Evolutionary conservation across 2,329 filamentous ascomycete species (phyloP), one percentile per base, ranked within the genome.

Genomic region (Alternaria rosae): DNA sequence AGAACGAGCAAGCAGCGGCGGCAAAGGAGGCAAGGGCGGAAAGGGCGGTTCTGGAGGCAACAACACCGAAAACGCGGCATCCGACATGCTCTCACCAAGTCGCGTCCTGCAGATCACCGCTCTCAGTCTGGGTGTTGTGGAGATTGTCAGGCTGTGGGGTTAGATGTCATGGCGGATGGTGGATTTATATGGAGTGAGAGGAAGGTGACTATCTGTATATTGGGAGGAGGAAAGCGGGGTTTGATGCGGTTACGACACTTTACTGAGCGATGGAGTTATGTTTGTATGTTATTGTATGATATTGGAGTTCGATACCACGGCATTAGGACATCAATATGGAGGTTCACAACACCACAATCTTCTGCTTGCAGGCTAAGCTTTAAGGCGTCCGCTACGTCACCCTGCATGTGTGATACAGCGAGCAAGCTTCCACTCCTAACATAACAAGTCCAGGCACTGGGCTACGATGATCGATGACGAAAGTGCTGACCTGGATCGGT

Each of bases 81-180:
- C 72, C 7, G 62, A 57, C 8, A 59, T 62, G 11, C 23, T 73
- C 3, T 57, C 65, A 5, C 67, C 74, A 15, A 76, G 60, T 57
- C 69, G 59, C 28, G 56, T 61, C 3, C 60, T 78, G 12, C 65
- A 76, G 44, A 57, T 73, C 4, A 69, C 68, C 50, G 73, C 70
- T 3, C 26, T 78, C 21, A 67, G 75, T 1, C 51, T 78, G 6
- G 75, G 75, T 2, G 63, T 74, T 38, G 56, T 71, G 13, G 70
- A 73, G 47, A 44, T 69, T 44, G 64, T 68, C 3, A 61, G 67
- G 35, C 48, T 74, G 30, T 74, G 72, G 72, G 61, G 54, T 23
- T 74, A 62, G 52, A 28, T 23, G n/a, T 15, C 41, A 26, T 10
- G 6, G 17, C 17, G n/a, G 44, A 28, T n/a, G 13, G 32, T 17